Evolutionary conservation across 345 rosid species (phyloP).

Genomic region (Noccaea bulbosa): DNA sequence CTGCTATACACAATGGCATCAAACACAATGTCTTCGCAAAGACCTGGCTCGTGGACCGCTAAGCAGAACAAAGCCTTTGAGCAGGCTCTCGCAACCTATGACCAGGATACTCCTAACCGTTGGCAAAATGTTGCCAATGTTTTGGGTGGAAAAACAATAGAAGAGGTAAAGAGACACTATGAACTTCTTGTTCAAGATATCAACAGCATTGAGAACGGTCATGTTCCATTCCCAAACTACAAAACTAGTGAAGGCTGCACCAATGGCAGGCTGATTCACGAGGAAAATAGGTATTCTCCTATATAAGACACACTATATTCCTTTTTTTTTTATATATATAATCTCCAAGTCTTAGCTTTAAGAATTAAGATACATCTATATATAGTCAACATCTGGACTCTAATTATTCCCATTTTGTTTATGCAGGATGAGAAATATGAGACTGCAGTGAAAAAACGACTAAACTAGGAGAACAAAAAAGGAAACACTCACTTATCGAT

Average conservation of each 20-base stretch:
- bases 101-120: constrained; percentile 95
- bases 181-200: constrained; percentile 76
- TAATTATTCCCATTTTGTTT: background rate
- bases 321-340: constrained; percentile 23
- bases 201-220: constrained; percentile 77
- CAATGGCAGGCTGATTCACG: constrained; percentile 45
- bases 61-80: constrained; percentile 97
- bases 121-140: constrained; percentile 94
- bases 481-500: no score
- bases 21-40: constrained; percentile 73
- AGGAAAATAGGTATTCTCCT: constrained; percentile 48
- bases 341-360: no score
- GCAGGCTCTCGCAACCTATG: constrained; percentile 84
- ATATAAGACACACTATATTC: background rate
- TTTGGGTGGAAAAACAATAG: constrained; percentile 82
- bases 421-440: constrained; percentile 62
- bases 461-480: background rate
- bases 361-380: background rate
- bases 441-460: constrained; percentile 42
- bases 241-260: constrained; percentile 44
- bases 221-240: constrained; percentile 81
- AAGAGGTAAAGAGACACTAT: constrained; percentile 84
- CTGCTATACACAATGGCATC: constrained; percentile 59
- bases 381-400: background rate
- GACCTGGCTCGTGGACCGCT: constrained; percentile 71